Evolutionary conservation across 2,329 filamentous ascomycete species (phyloP), one percentile per base, ranked within the genome.

Genomic region (Proliferodiscus dingleyae): DNA sequence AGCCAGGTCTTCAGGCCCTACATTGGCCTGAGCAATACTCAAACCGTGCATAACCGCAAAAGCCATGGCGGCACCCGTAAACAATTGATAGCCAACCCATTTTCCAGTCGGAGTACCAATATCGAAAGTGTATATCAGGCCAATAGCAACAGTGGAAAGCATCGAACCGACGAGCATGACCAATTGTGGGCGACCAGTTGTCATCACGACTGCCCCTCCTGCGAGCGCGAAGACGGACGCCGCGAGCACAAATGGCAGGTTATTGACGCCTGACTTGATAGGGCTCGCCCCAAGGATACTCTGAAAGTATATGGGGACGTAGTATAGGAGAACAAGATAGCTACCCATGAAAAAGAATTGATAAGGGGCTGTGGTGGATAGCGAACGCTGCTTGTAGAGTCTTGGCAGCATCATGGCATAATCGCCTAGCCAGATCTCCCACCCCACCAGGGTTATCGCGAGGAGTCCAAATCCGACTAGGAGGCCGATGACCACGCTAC

Each of bases 251-350:
- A 65, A 46, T 16, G 70, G 65, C 21, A 71, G 57, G 41, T 64
- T 65, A 28, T 58, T 54, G 3, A 70, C 57, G 8, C 67, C 68
- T 1, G 62, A 64, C 34, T 51, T 41, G 6, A 61, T 62, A 2
- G 67, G 60, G 23, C 47, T 58, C 37, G 61, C 57, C 15, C 60
- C 61, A 46, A 62, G 63, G 51, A 74, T 64, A 37, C 65, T 63
- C 60, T 75, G 69, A 57, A 75, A 72, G 63, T 71, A 74, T 46
- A 73, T 62, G 2, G 71, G 71, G n/a, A 73, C 58, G 45, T 71
- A 71, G 58, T 67, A 70, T 7, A 70, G 58, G 2, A 63, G 59
- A 3, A 71, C 52, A 41, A 72, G 66, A 21, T 70, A 67, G 7
- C 66, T 58, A 3, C 64, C 61, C 22, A 68, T 65, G 19, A 71